Evolutionary conservation across 495 filamentous ascomycete species (phyloP).

Genomic region (Daldinia caldariorum): DNA sequence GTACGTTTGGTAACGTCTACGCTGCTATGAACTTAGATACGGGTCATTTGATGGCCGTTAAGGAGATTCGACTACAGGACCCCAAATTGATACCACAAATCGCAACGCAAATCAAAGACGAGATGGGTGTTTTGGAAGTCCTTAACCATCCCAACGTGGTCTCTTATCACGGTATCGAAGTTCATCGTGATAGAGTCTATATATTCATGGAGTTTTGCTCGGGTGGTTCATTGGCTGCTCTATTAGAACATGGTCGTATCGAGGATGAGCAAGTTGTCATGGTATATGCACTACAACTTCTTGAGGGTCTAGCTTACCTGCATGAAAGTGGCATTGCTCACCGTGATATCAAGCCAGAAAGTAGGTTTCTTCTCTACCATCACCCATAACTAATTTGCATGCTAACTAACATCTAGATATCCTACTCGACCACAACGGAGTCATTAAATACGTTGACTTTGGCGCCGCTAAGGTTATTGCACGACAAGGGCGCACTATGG

Average conservation of each 20-base stretch:
- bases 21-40: conserved; percentile 96
- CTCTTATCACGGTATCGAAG: conserved; percentile 96
- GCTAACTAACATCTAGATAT: conserved; percentile 68
- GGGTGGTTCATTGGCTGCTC: conserved; percentile 87
- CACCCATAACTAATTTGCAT: neutral
- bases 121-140: conserved; percentile 95
- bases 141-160: conserved; percentile 98
- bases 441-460: conserved; percentile 99
- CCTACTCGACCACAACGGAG: conserved; percentile 94
- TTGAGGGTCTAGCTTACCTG: conserved; percentile 94
- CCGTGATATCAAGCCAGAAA: conserved; percentile 98
- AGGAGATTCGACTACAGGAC: conserved; percentile 97
- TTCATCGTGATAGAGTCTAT: conserved; percentile 97
- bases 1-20: conserved; percentile 97
- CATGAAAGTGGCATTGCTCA: conserved; percentile 91
- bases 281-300: conserved; percentile 95
- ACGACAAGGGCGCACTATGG: conserved; percentile 87
- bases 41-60: conserved; percentile 96
- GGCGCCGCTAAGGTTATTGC: conserved; percentile 98
- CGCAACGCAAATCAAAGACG: conserved; percentile 91
- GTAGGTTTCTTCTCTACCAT: conserved; percentile 59
- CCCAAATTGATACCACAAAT: conserved; percentile 95
- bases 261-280: conserved; percentile 98
- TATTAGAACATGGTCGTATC: conserved; percentile 94
- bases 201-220: conserved; percentile 99